Conservation (phyloP, 1,284 basidiomycete genomes). For the Exobasidium cylindrosporum region DNA sequence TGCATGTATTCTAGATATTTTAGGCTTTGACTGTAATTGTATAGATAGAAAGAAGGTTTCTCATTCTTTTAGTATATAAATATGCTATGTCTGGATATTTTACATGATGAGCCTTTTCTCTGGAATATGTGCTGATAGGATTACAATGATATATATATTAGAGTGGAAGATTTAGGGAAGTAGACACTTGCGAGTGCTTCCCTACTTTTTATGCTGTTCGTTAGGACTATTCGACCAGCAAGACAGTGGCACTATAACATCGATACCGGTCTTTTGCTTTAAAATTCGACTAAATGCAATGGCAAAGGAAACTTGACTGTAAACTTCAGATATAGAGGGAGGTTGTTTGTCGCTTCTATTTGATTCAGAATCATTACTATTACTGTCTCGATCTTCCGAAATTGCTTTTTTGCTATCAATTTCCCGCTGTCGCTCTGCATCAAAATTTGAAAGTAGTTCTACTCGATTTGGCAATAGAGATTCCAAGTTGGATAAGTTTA, state of each 20-base stretch:
- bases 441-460: neutral
- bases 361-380: neutral
- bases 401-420: neutral
- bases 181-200: no score
- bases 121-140: no score
- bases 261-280: conserved; percentile 4
- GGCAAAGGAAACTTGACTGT: conserved; percentile 3
- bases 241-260: conserved; percentile 5
- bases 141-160: no score
- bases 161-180: no score
- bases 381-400: neutral
- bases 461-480: neutral
- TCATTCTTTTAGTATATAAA: no score
- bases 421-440: no score
- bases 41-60: no score
- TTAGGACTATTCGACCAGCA: neutral
- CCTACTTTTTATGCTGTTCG: no score
- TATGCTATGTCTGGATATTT: no score
- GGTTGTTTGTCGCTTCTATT: neutral
- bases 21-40: no score
- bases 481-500: neutral
- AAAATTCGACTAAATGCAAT: conserved; percentile 1
- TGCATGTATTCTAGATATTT: no score
- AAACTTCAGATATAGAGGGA: neutral
- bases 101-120: no score